Evolutionary conservation across 441 rosid species (phyloP).

Genomic region (Corymbia calophylla): DNA sequence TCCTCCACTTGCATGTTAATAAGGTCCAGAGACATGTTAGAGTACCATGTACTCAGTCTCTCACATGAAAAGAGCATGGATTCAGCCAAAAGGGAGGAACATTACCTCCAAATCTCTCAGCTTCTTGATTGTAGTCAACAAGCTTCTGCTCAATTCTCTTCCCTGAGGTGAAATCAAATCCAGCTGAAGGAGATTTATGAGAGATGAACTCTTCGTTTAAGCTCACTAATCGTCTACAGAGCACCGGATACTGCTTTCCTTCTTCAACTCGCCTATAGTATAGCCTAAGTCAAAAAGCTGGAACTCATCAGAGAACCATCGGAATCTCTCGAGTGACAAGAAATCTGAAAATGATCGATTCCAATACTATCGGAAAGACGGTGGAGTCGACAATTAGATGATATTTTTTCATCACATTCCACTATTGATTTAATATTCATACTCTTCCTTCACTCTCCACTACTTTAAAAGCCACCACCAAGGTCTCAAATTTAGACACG

Average conservation of each 20-base stretch:
- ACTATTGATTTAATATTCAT: not conserved
- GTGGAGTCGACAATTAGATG: not conserved
- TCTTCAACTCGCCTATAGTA: slow-evolving; percentile 90
- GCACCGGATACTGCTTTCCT: slow-evolving; percentile 80
- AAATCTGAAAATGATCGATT: slow-evolving; percentile 1
- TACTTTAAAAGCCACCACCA: not conserved
- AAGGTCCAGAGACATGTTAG: not conserved
- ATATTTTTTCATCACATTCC: not conserved
- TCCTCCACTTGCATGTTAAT: not conserved
- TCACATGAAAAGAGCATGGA: not conserved
- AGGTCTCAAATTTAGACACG: not conserved
- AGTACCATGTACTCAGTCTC: not conserved
- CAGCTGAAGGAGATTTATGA: slow-evolving; percentile 62
- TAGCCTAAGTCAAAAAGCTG: slow-evolving; percentile 35
- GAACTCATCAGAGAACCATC: not conserved
- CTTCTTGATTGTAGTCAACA: slow-evolving; percentile 89
- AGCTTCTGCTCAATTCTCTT: slow-evolving; percentile 92
- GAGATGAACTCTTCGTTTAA: slow-evolving; percentile 85
- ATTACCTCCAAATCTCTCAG: slow-evolving; percentile 92
- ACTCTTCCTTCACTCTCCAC: not conserved
- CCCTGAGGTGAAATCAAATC: slow-evolving; percentile 86
- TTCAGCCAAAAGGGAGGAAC: not conserved
- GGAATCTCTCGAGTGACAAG: not conserved
- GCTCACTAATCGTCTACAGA: slow-evolving; percentile 71
- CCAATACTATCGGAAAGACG: not conserved